These are phyloP conservation scores for Dicorynia guianensis DNA, from an alignment of 306 rosid species.

Conservation along the genomic window DNA sequence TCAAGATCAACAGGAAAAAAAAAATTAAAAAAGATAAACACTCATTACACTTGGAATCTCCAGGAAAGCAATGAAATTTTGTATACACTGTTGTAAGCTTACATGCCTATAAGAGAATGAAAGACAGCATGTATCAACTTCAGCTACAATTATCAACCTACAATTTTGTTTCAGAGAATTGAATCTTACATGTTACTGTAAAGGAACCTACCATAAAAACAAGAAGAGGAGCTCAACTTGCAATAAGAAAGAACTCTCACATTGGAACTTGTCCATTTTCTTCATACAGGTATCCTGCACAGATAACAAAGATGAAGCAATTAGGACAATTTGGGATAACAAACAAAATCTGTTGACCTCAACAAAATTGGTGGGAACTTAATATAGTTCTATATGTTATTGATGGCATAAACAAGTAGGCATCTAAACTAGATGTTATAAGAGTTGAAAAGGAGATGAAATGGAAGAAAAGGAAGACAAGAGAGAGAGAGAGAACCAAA, in stretches of 20 bases:
- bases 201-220: constrained; percentile 51
- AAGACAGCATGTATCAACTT: constrained; percentile 26
- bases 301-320: constrained; percentile 40
- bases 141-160: constrained; percentile 7
- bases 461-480: neutral
- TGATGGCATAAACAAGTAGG: neutral
- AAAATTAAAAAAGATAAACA: too few species aligned
- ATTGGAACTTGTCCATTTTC: constrained; percentile 48
- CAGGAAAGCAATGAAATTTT: neutral
- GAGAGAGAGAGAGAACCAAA: neutral
- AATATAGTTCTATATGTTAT: neutral
- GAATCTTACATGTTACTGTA: constrained; percentile 17
- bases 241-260: constrained; percentile 49
- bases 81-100: neutral
- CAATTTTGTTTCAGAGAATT: constrained; percentile 7
- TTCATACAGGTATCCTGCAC: constrained; percentile 59
- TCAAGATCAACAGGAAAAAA: too few species aligned
- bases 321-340: constrained; percentile 14
- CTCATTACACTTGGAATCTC: constrained; percentile 6
- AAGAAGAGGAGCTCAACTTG: constrained; percentile 46
- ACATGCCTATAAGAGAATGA: neutral
- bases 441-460: neutral
- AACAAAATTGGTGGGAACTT: constrained; percentile 10
- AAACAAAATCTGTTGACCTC: neutral
- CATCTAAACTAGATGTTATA: constrained; percentile 20